Evolutionary conservation across 345 rosid genomes (phyloP), one percentile per base, ranked within the genome.

Genomic region (Durio zibethinus): DNA sequence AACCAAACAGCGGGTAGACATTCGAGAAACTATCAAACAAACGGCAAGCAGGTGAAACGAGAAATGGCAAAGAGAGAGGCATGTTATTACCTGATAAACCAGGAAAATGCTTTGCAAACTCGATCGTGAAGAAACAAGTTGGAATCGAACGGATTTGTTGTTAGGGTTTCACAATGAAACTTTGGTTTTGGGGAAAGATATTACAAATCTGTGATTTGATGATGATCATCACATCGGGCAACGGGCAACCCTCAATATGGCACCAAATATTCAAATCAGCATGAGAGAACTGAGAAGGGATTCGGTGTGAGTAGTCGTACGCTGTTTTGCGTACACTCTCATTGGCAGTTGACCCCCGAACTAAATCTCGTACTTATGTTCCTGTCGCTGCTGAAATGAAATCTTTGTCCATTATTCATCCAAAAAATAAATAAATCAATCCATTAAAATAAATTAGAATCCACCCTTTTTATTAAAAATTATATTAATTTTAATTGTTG

Each of bases 91-190:
- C 68, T 61, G 56, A 45, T 9, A 29, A 52, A 5, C 10, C 10
- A 9, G 45, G 43, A 71, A 56, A 20, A 27, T 45, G 42, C 23
- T 60, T 61, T 29, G 21, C 18, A 45, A 60, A 11, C 43, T 59
- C 57, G 23, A 43, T 52, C 4, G 29, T 53, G 21, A 23, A 53
- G 10, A 40, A 29, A 54, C 15, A 10, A 18, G 50, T 54, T 5
- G 40, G 52, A 7, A 56, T 21, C 10, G 63, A 20, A 45, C 0
- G 27, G 48, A 45, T 31, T 40, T 9, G 40, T 40, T 68, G 31
- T 52, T 21, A 72, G 80, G 77, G 74, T 72, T 80, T 72, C 23
- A 68, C 53, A 9, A 11, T 54, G 53, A 56, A 43, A 54, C 53
- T 31, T 20, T 7, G 1, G 29, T 20, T 50, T 52, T 16, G 56